Conservation (phyloP, 2,329 filamentous ascomycete genomes). For the Ascochyta lentis region DNA sequence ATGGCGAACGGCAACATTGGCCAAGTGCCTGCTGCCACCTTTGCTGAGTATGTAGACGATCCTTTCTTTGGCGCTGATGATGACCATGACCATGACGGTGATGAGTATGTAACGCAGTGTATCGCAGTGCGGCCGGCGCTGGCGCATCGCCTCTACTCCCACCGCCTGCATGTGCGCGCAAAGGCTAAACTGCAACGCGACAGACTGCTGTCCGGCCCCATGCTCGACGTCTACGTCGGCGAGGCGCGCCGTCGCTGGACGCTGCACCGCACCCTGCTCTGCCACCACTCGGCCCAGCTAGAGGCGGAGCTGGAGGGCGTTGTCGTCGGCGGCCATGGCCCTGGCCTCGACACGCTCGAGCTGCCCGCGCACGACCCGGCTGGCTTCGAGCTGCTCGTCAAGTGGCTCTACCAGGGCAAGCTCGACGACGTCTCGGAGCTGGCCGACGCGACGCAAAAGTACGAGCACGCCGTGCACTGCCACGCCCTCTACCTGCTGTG, state of each 20-base stretch:
- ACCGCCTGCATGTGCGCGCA: conserved; percentile 48
- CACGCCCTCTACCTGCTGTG: conserved; percentile 62
- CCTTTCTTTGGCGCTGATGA: conserved; percentile 28
- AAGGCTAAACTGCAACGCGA: conserved; percentile 56
- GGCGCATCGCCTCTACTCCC: conserved; percentile 46
- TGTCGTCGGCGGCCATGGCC: conserved; percentile 15
- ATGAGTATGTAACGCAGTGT: conserved; percentile 18
- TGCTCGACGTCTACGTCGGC: conserved; percentile 61
- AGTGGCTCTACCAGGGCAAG: conserved; percentile 63
- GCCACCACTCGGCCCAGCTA: conserved; percentile 59
- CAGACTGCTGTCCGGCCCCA: conserved; percentile 61
- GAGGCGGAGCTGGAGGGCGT: conserved; percentile 40
- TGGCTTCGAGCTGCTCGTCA: conserved; percentile 62
- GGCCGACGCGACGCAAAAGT: conserved; percentile 56
- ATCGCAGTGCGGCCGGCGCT: conserved; percentile 42
- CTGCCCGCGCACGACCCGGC: conserved; percentile 58
- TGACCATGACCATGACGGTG: not conserved
- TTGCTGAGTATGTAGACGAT: conserved; percentile 59
- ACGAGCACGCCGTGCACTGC: conserved; percentile 61
- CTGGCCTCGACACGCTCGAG: conserved; percentile 47
- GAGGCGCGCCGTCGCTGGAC: conserved; percentile 56
- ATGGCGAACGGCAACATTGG: conserved; percentile 57
- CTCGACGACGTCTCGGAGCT: conserved; percentile 58
- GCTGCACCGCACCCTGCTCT: conserved; percentile 60
- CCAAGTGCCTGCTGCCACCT: conserved; percentile 55